Percentiles rank a stretch among this genome's conserved stretches.
These are phyloP conservation scores for Podospora fimiseda DNA, from an alignment of 495 filamentous ascomycete genomes.

Conservation along the genomic window DNA sequence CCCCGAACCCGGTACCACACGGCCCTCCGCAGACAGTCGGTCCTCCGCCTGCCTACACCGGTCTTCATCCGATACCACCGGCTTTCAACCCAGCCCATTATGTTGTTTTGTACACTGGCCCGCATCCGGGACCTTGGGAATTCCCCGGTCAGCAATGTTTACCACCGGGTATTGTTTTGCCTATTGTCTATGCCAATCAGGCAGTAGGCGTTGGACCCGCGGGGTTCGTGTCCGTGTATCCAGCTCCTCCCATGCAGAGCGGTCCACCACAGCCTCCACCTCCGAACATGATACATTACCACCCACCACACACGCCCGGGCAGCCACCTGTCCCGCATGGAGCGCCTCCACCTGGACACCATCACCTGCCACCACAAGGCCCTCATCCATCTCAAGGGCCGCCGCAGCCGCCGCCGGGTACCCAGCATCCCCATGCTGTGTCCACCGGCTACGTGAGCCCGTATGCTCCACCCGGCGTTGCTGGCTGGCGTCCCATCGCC, in stretches of 20 bases:
- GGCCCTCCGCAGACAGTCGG: background rate
- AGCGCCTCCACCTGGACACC: background rate
- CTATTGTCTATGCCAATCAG: conserved; percentile 11
- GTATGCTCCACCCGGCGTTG: conserved; percentile 1
- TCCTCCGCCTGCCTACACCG: background rate
- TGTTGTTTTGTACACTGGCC: conserved; percentile 8
- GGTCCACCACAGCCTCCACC: conserved; percentile 6
- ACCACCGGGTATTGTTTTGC: conserved; percentile 7
- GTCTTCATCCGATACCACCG: conserved; percentile 1
- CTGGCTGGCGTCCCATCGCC: background rate
- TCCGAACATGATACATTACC: background rate
- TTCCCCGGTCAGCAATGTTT: conserved; percentile 5
- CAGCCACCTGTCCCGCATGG: conserved; percentile 6
- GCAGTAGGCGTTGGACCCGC: conserved; percentile 3
- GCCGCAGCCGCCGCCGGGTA: background rate
- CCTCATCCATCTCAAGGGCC: background rate
- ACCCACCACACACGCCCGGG: background rate
- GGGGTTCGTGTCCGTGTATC: conserved; percentile 9
- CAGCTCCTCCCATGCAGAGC: background rate
- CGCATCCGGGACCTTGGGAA: conserved; percentile 6
- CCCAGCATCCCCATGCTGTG: background rate
- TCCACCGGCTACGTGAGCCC: conserved; percentile 2
- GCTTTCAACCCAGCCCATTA: conserved; percentile 6
- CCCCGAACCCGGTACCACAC: background rate
- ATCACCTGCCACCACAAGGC: background rate